Conservation (phyloP, 352 stramenopile species). For the Pythium vanterpoolii region DNA sequence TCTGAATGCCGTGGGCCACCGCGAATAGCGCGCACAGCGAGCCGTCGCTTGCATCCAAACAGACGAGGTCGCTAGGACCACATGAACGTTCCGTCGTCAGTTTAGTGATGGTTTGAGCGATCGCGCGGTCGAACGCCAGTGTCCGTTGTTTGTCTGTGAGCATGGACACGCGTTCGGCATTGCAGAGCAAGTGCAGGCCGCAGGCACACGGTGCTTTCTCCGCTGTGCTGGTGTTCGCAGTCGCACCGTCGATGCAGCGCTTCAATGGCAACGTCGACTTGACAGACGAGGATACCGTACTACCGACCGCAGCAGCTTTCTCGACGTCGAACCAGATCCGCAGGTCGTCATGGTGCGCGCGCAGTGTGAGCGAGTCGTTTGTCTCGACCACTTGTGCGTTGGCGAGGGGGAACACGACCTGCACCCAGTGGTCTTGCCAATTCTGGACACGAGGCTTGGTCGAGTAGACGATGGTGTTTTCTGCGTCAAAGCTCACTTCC, state of each 20-base stretch:
- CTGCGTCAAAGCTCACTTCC: constrained; percentile 59
- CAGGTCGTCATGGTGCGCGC: constrained; percentile 66
- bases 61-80: constrained; percentile 31
- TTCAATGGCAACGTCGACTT: constrained; percentile 34
- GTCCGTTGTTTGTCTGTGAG: constrained; percentile 47
- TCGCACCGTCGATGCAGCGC: constrained; percentile 7
- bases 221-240: not conserved
- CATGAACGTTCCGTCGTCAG: constrained; percentile 16
- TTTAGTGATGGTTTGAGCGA: constrained; percentile 30
- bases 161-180: constrained; percentile 76
- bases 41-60: constrained; percentile 75
- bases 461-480: constrained; percentile 57
- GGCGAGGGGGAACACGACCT: constrained; percentile 67
- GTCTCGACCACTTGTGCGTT: constrained; percentile 22
- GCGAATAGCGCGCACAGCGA: constrained; percentile 64
- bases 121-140: constrained; percentile 34
- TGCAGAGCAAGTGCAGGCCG: constrained; percentile 76
- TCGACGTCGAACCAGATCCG: constrained; percentile 80
- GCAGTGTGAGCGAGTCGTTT: constrained; percentile 36
- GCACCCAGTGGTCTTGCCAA: constrained; percentile 85
- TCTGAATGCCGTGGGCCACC: constrained; percentile 37
- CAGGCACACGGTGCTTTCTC: constrained; percentile 67
- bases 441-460: constrained; percentile 61
- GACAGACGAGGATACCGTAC: not conserved
- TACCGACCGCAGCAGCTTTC: not conserved